Evolutionary conservation across 176 grass and related monocot species (phyloP).

Genomic region (Leersia perrieri): DNA sequence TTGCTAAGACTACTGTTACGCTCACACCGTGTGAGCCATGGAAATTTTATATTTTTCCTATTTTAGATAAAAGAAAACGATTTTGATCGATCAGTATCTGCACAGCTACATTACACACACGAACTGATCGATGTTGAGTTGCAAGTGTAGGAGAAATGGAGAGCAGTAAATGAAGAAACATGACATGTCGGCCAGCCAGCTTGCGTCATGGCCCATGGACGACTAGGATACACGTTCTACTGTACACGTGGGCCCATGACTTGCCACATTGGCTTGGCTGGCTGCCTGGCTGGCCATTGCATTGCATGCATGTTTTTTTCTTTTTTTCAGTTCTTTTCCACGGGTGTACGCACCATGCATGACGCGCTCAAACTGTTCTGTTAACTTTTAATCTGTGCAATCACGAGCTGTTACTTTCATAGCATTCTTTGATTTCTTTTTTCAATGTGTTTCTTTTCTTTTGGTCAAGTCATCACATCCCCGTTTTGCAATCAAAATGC

Average conservation of each 20-base stretch:
- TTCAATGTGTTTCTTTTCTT: not conserved
- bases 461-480: not conserved
- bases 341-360: not conserved
- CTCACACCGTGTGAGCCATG: too few relatives aligned
- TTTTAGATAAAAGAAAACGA: too few relatives aligned
- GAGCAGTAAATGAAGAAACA: constrained; percentile 36
- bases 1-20: too few relatives aligned
- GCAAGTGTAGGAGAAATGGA: not conserved
- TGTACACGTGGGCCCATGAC: not conserved
- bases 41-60: not conserved
- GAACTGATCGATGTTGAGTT: not conserved
- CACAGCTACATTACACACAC: not conserved
- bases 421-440: not conserved
- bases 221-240: not conserved
- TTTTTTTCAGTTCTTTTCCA: not conserved
- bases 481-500: not conserved
- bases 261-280: not conserved
- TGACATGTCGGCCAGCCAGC: constrained; percentile 35
- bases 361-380: not conserved
- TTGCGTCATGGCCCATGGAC: constrained; percentile 9
- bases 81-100: not conserved
- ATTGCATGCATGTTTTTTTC: not conserved
- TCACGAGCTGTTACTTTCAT: constrained; percentile 6
- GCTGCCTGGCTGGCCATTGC: not conserved
- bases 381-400: not conserved